A percentile compares a stretch with the other conserved stretches of the same genome.
Evolutionary conservation across 495 filamentous ascomycete genomes (phyloP).

Genomic region (Hypoxylon fragiforme): DNA sequence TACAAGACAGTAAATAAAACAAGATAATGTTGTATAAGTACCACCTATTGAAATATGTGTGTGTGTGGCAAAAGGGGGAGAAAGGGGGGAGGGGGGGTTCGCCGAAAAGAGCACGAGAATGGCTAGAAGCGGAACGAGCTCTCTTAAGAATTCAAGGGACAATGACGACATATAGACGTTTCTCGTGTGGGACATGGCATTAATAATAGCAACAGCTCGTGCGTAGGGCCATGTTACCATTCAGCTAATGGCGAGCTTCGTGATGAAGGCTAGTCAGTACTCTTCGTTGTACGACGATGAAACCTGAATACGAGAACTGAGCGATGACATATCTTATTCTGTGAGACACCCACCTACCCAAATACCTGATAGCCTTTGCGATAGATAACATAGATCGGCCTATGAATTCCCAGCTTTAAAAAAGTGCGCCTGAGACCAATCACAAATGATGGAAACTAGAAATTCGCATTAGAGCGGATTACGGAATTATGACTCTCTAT

Average conservation of each 20-base stretch:
- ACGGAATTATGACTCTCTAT: constrained; percentile 37
- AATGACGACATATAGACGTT: background rate
- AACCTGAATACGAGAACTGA: constrained; percentile 12
- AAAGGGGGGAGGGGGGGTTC: too few relatives aligned
- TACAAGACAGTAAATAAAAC: too few relatives aligned
- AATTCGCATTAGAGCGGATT: constrained; percentile 24
- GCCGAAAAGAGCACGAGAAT: too few relatives aligned
- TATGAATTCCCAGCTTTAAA: background rate
- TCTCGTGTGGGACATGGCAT: background rate
- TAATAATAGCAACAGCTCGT: constrained; percentile 9
- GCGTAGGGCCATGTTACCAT: background rate
- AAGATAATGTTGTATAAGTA: too few relatives aligned
- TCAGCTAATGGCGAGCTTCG: background rate
- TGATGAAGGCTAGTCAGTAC: background rate
- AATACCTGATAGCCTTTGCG: constrained; percentile 12
- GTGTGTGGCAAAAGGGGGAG: too few relatives aligned
- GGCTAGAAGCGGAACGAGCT: too few relatives aligned
- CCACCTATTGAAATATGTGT: too few relatives aligned
- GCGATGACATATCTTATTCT: constrained; percentile 1
- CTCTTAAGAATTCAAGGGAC: background rate
- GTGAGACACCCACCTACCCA: too few relatives aligned
- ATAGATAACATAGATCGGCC: constrained; percentile 11
- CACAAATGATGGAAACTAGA: constrained; percentile 2
- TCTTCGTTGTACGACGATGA: background rate
- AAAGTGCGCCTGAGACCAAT: constrained; percentile 1